Conservation (phyloP, 805 yeast genomes). For the Candida orba region DNA sequence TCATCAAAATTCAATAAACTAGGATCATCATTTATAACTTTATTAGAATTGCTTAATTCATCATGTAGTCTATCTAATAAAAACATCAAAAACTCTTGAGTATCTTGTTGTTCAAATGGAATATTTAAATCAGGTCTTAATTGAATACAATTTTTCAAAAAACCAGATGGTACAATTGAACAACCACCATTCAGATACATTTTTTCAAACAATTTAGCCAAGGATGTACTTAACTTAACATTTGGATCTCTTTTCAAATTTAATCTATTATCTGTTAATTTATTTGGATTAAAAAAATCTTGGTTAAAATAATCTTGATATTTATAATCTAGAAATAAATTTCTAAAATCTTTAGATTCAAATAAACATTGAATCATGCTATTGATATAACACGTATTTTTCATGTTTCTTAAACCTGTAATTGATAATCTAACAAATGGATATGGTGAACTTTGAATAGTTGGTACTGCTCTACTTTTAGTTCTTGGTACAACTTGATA, state of each 20-base stretch:
- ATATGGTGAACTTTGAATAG: constrained; percentile 30
- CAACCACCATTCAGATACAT: constrained; percentile 54
- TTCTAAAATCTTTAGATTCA: constrained; percentile 43
- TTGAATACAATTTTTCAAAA: constrained; percentile 42
- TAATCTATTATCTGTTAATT: constrained; percentile 5
- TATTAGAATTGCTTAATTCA: constrained; percentile 41
- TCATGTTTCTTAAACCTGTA: constrained; percentile 60
- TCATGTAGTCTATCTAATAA: constrained; percentile 62
- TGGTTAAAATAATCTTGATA: constrained; percentile 37
- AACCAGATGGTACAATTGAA: constrained; percentile 58
- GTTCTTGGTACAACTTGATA: constrained; percentile 10
- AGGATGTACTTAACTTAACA: constrained; percentile 36
- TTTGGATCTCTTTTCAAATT: not conserved
- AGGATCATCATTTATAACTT: constrained; percentile 33
- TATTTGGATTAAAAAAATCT: constrained; percentile 17
- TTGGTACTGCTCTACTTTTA: constrained; percentile 24
- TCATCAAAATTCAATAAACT: constrained; percentile 28
- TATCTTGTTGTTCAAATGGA: constrained; percentile 75
- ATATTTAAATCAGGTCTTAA: constrained; percentile 62
- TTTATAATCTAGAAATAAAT: constrained; percentile 39
- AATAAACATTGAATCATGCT: constrained; percentile 66
- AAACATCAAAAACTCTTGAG: constrained; percentile 68
- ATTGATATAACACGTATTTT: constrained; percentile 72
- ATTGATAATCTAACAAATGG: constrained; percentile 38
- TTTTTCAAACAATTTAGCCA: constrained; percentile 47